These are phyloP conservation scores for Pseudisothecium myosuroides DNA, from an alignment of 225 moss, liverwort and hornwort genomes.

Conservation along the genomic window DNA sequence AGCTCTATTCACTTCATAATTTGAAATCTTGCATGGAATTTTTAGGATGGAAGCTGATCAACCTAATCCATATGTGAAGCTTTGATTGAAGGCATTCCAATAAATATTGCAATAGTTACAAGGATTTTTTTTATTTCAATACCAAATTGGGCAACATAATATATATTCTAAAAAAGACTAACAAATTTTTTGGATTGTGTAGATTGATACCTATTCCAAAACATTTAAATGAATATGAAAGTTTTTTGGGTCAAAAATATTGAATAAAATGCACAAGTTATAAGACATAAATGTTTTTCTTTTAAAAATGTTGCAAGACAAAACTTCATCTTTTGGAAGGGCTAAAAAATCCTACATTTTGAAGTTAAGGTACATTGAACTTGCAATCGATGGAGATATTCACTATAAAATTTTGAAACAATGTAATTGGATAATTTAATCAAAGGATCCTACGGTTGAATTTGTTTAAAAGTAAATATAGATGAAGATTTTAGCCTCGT, in stretches of 20 bases:
- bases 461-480: background rate
- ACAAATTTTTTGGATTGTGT: background rate
- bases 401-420: background rate
- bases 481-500: background rate
- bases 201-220: background rate
- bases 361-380: background rate
- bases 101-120: background rate
- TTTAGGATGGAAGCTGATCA: background rate
- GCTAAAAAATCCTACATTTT: background rate
- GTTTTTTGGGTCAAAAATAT: background rate
- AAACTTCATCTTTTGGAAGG: background rate
- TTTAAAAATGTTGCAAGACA: background rate
- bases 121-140: accelerated
- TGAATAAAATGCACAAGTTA: background rate
- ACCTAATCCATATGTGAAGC: too few species aligned
- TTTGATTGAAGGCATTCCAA: too few species aligned
- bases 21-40: background rate
- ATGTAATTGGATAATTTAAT: background rate
- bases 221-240: background rate
- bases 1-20: background rate
- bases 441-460: accelerated
- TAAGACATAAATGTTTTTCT: too few species aligned
- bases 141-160: accelerated
- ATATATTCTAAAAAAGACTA: background rate
- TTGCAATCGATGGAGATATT: background rate